Conservation (phyloP, 2,329 filamentous ascomycete species). For the Fusarium verticillioides region DNA sequence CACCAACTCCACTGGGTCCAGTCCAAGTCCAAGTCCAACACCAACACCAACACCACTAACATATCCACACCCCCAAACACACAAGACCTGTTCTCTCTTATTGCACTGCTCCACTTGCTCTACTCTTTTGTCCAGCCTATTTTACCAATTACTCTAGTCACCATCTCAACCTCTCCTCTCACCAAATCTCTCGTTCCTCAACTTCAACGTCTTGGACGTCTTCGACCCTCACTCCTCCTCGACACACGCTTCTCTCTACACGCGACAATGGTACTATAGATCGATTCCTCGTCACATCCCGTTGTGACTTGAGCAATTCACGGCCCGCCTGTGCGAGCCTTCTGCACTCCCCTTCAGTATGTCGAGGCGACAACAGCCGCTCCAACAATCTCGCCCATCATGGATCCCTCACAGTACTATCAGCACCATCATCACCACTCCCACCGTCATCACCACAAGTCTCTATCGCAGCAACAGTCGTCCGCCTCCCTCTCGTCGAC, state of each 20-base stretch:
- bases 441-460: slow-evolving; percentile 43
- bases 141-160: slow-evolving; percentile 29
- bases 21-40: not conserved
- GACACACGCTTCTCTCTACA: slow-evolving; percentile 10
- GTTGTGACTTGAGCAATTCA: slow-evolving; percentile 37
- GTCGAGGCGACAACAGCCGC: slow-evolving; percentile 43
- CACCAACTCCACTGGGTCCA: slow-evolving; percentile 33
- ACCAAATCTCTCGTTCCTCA: slow-evolving; percentile 31
- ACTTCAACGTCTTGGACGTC: slow-evolving; percentile 5
- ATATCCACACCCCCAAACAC: slow-evolving; percentile 41
- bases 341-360: slow-evolving; percentile 37
- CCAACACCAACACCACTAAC: slow-evolving; percentile 36
- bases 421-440: slow-evolving; percentile 37
- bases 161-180: slow-evolving; percentile 35
- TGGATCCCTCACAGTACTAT: slow-evolving; percentile 45
- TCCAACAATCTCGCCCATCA: slow-evolving; percentile 39
- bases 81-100: slow-evolving; percentile 41
- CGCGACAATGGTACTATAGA: slow-evolving; percentile 45
- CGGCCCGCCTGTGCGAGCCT: slow-evolving; percentile 43
- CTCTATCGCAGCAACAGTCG: slow-evolving; percentile 46
- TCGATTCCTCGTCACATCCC: slow-evolving; percentile 33
- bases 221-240: not conserved
- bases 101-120: slow-evolving; percentile 39
- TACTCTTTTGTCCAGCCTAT: slow-evolving; percentile 38
- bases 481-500: slow-evolving; percentile 44